Evolutionary conservation across 1,139 yeast species (phyloP).

Genomic region (Hansenula lynferdii): DNA sequence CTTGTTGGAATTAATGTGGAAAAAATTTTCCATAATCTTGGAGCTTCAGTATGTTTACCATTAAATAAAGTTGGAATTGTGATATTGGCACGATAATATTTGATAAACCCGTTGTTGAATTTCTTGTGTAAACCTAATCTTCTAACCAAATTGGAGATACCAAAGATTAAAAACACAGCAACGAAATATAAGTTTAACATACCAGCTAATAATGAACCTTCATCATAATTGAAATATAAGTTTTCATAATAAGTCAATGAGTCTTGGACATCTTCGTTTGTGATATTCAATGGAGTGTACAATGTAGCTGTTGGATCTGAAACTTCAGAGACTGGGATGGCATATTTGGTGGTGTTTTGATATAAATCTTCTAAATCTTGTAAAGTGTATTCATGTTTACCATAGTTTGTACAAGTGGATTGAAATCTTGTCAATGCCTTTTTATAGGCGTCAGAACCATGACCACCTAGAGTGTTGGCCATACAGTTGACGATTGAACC

Average conservation of each 20-base stretch:
- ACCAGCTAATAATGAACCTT: constrained; percentile 8
- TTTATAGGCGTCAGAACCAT: not conserved
- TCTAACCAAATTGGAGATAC: constrained; percentile 5
- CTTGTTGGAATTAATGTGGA: constrained; percentile 52
- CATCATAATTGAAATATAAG: constrained; percentile 11
- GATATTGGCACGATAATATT: constrained; percentile 14
- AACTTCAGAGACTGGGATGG: constrained; percentile 72
- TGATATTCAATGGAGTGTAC: constrained; percentile 2
- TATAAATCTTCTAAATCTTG: constrained; percentile 30
- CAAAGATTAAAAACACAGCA: constrained; percentile 7
- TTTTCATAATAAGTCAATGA: not conserved
- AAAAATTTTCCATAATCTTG: constrained; percentile 3
- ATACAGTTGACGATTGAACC: constrained; percentile 2
- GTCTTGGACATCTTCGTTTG: constrained; percentile 4
- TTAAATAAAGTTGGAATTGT: constrained; percentile 17
- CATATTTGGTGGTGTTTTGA: constrained; percentile 29
- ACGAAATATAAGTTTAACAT: constrained; percentile 9
- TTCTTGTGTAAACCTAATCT: constrained; percentile 11
- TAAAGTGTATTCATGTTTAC: constrained; percentile 14
- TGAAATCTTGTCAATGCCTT: not conserved
- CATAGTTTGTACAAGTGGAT: not conserved
- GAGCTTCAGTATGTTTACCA: constrained; percentile 11
- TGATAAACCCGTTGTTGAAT: constrained; percentile 10
- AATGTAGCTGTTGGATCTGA: constrained; percentile 49
- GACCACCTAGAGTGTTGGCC: not conserved